phyloP scores from a whole-genome alignment of 371 early-diverging fungal species.

The Syncephalastrum racemosum region DNA sequence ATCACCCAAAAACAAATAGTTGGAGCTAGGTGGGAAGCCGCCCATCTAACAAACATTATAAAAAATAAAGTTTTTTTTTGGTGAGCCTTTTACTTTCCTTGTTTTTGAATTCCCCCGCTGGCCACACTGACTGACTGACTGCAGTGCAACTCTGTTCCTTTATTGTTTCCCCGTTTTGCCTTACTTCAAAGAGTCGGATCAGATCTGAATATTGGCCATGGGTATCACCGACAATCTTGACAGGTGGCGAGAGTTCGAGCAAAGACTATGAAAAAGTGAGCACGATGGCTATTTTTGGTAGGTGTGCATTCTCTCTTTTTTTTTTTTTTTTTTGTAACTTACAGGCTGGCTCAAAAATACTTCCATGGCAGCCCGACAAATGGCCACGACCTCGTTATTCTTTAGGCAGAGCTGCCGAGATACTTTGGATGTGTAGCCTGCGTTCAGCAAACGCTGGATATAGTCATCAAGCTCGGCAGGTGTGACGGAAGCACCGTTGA shows the following conservation, averaged over 20 bases:
- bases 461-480: slow-evolving; percentile 79
- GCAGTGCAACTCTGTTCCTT: background rate
- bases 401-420: slow-evolving; percentile 75
- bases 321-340: slow-evolving; percentile 8
- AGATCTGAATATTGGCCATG: slow-evolving; percentile 95
- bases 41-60: slow-evolving; percentile 63
- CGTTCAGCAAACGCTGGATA: slow-evolving; percentile 79
- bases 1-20: slow-evolving; percentile 97
- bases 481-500: slow-evolving; percentile 28
- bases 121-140: too few relatives aligned
- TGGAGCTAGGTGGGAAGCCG: slow-evolving; percentile 88
- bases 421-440: slow-evolving; percentile 74
- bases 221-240: slow-evolving; percentile 96
- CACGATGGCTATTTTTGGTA: background rate
- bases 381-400: slow-evolving; percentile 82
- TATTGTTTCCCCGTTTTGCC: too few relatives aligned
- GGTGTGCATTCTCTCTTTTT: background rate
- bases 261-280: slow-evolving; percentile 53
- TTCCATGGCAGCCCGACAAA: slow-evolving; percentile 89
- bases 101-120: too few relatives aligned
- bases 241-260: slow-evolving; percentile 95
- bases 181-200: slow-evolving; percentile 79
- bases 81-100: too few relatives aligned
- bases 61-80: slow-evolving; percentile 50
- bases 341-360: slow-evolving; percentile 91